phyloP scores from a whole-genome alignment of 345 rosid genomes.

The Melastoma malabathricum region DNA sequence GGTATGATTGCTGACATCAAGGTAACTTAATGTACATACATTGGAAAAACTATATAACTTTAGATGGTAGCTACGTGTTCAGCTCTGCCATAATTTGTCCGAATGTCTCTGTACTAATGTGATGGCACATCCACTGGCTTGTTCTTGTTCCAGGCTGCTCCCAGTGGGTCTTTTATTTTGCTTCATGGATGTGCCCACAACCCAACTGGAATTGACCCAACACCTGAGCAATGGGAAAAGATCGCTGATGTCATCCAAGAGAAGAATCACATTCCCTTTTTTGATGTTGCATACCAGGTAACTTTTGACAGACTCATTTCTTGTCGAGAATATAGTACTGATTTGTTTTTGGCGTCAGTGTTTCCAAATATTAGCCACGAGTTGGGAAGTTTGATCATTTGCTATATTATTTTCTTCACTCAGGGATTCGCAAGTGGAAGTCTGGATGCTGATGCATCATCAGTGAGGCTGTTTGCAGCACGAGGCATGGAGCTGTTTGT shows the following conservation, averaged over 20 bases:
- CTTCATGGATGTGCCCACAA: conserved; percentile 99
- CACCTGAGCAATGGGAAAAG: conserved; percentile 81
- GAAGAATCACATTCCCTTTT: conserved; percentile 90
- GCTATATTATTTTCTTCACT: conserved; percentile 1
- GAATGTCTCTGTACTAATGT: no score
- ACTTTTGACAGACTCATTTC: no score
- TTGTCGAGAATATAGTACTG: neutral
- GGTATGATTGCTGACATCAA: conserved; percentile 92
- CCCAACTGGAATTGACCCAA: conserved; percentile 97
- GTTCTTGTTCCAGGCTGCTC: conserved; percentile 49
- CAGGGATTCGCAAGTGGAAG: conserved; percentile 99
- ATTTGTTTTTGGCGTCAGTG: no score
- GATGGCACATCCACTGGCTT: neutral
- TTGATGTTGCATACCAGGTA: conserved; percentile 98
- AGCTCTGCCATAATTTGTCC: no score
- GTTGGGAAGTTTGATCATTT: neutral
- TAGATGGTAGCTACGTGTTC: neutral
- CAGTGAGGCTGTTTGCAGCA: conserved; percentile 77
- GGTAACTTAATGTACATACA: conserved; percentile 18
- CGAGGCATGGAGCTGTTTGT: conserved; percentile 80
- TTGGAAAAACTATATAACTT: neutral
- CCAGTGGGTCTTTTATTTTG: conserved; percentile 82
- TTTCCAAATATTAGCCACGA: no score
- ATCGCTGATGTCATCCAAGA: conserved; percentile 86
- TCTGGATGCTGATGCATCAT: conserved; percentile 81